Evolutionary conservation across 2,329 filamentous ascomycete species (phyloP).

Genomic region (Aspergillus uvarum): DNA sequence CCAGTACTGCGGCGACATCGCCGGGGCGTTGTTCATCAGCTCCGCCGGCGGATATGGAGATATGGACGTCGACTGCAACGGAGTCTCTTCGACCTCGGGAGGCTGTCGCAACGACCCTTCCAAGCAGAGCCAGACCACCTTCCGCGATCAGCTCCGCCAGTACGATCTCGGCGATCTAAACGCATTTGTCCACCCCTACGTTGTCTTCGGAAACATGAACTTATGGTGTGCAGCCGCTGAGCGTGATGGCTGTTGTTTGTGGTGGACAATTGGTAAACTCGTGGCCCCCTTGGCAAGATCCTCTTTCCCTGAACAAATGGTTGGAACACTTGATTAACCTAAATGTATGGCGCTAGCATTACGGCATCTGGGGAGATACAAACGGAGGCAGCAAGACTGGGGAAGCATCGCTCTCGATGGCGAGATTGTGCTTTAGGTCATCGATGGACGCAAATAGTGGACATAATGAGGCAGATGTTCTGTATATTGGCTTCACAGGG

Average conservation of each 20-base stretch:
- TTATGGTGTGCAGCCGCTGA: constrained; percentile 54
- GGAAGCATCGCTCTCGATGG: constrained; percentile 59
- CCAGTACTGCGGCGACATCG: constrained; percentile 50
- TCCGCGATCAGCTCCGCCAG: constrained; percentile 40
- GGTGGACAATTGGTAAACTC: constrained; percentile 46
- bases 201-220: constrained; percentile 55
- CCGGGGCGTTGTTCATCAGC: not conserved
- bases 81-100: constrained; percentile 47
- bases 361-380: constrained; percentile 62
- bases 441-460: constrained; percentile 56
- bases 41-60: constrained; percentile 35
- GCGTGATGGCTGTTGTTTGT: constrained; percentile 58
- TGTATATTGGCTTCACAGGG: constrained; percentile 63
- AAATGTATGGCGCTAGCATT: constrained; percentile 40
- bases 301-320: too few relatives aligned
- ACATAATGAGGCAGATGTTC: constrained; percentile 57
- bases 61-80: constrained; percentile 63
- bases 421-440: constrained; percentile 55
- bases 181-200: constrained; percentile 54
- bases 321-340: not conserved
- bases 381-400: constrained; percentile 59
- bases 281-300: not conserved
- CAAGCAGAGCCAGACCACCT: constrained; percentile 47
- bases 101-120: constrained; percentile 49
- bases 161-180: constrained; percentile 51